Conservation (phyloP, 495 filamentous ascomycete genomes). For the Penicillium macrosclerotiorum region DNA sequence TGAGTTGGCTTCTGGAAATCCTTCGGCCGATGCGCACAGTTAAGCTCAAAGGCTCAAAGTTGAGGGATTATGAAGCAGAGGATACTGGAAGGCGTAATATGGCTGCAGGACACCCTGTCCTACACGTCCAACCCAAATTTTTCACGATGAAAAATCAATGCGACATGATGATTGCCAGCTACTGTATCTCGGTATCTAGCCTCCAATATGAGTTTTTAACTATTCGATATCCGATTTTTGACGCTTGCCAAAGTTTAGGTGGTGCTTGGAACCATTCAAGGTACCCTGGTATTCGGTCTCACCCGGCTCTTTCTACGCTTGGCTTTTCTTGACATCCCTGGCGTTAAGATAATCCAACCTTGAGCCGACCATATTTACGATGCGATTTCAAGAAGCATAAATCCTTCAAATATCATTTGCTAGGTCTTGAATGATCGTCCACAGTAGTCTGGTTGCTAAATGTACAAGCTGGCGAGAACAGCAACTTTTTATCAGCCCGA, state of each 20-base stretch:
- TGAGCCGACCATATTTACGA: constrained; percentile 49
- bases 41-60: too few relatives aligned
- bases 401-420: constrained; percentile 44
- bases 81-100: too few relatives aligned
- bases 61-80: too few relatives aligned
- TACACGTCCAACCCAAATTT: too few relatives aligned
- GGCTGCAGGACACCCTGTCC: too few relatives aligned
- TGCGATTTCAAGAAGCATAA: constrained; percentile 57
- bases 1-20: too few relatives aligned
- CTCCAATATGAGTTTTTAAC: constrained; percentile 53
- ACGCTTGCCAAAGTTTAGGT: constrained; percentile 51
- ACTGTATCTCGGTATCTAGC: constrained; percentile 50
- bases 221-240: constrained; percentile 52
- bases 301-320: constrained; percentile 57
- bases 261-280: constrained; percentile 64
- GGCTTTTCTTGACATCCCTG: constrained; percentile 63
- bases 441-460: constrained; percentile 49
- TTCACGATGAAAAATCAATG: constrained; percentile 16
- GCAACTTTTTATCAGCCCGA: background rate
- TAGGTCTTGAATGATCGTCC: constrained; percentile 44
- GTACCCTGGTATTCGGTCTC: constrained; percentile 59
- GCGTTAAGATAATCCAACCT: constrained; percentile 44
- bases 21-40: too few relatives aligned
- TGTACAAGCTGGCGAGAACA: constrained; percentile 15
- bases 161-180: constrained; percentile 39